Conservation (phyloP, 1,284 basidiomycete species). For the Trichosporon faecale region DNA sequence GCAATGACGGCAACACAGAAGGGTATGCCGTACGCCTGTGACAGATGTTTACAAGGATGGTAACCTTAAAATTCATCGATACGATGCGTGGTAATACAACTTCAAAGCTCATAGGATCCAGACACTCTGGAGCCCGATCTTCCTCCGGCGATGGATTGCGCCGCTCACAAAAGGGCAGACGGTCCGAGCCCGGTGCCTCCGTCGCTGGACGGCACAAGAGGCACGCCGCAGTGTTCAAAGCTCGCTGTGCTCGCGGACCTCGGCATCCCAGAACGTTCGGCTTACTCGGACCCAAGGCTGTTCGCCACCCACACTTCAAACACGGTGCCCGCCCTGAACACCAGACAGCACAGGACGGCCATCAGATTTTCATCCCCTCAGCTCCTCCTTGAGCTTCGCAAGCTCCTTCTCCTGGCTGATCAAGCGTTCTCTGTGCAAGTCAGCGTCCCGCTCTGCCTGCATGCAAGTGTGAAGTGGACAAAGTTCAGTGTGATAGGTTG, state of each 20-base stretch:
- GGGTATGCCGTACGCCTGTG: neutral
- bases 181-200: no score
- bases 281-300: neutral
- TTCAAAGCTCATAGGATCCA: neutral
- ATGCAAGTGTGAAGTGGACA: no score
- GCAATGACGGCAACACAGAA: neutral
- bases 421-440: conserved; percentile 48
- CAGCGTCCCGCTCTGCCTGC: conserved; percentile 1
- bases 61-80: conserved; percentile 7
- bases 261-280: neutral
- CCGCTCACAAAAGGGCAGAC: no score
- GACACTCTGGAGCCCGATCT: neutral
- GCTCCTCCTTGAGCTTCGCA: conserved; percentile 23
- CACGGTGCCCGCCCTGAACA: neutral
- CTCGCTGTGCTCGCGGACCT: no score
- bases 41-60: conserved; percentile 9
- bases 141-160: neutral
- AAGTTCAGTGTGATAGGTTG: no score
- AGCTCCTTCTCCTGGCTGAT: conserved; percentile 57
- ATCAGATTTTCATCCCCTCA: conserved; percentile 10
- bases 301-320: neutral
- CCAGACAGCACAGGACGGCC: neutral
- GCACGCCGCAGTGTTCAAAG: no score
- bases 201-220: no score
- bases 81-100: neutral